These are phyloP conservation scores for Macaranga tanarius DNA, from an alignment of 441 rosid species.

Conservation along the genomic window DNA sequence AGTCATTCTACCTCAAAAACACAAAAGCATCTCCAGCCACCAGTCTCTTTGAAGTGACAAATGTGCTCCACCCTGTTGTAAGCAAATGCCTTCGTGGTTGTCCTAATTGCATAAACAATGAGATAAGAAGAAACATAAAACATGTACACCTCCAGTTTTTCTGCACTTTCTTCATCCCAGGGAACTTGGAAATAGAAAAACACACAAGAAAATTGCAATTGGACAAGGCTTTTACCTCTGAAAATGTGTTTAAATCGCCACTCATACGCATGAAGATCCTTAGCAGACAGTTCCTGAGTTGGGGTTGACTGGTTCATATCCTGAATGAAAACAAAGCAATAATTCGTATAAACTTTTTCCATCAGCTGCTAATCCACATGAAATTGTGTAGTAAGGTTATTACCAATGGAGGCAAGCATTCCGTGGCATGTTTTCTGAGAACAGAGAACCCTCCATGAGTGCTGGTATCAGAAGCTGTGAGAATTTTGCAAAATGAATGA, in stretches of 20 bases:
- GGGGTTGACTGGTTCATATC: slow-evolving; percentile 81
- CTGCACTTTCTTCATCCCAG: neutral
- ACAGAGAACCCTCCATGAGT: slow-evolving; percentile 97
- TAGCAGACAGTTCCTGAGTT: slow-evolving; percentile 74
- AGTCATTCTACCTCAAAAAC: slow-evolving; percentile 62
- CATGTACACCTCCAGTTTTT: neutral
- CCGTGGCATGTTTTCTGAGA: slow-evolving; percentile 80
- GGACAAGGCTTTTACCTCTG: slow-evolving; percentile 50
- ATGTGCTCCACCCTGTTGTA: slow-evolving; percentile 92
- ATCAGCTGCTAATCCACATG: neutral
- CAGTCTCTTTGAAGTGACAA: slow-evolving; percentile 75
- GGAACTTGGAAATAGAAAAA: slow-evolving; percentile 3
- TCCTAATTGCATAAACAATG: slow-evolving; percentile 37
- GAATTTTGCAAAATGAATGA: slow-evolving; percentile 72
- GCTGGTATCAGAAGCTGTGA: slow-evolving; percentile 92
- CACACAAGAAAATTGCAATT: neutral
- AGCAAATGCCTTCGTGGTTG: slow-evolving; percentile 92
- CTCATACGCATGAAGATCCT: slow-evolving; percentile 75
- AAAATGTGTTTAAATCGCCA: slow-evolving; percentile 90
- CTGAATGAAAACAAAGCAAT: slow-evolving; percentile 33
- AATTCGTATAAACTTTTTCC: neutral
- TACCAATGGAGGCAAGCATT: slow-evolving; percentile 80
- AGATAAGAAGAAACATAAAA: neutral
- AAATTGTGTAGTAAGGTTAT: slow-evolving; percentile 1
- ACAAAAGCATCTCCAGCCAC: slow-evolving; percentile 89